Evolutionary conservation across 1,284 basidiomycete genomes (phyloP), one percentile per base, ranked within the genome.

Genomic region (Mixia osmundae): DNA sequence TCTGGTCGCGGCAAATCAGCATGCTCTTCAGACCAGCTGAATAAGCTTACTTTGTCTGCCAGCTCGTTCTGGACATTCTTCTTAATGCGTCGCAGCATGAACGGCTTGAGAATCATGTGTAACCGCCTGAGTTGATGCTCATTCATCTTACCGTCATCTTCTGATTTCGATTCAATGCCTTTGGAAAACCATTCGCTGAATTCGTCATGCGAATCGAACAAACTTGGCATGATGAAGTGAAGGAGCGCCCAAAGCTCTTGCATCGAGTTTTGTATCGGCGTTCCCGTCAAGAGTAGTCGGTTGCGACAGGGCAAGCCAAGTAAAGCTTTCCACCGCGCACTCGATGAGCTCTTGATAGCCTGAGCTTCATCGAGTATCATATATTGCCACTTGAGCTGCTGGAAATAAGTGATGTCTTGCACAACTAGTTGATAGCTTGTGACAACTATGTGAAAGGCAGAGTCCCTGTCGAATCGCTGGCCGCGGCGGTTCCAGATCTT

Each of bases 161-260:
- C 61, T 65, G 64, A 83, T 30, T 58, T 57, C 14, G 79, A 79
- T 62, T 97, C 91, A 40, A 97, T 95, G 53, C 97, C 91, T 57
- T 95, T 95, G 18, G 89, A 94, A 61, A 99, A 99, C 91, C 91
- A 99, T 57, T 97, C 91, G 54, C 79, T 85, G 62, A 99, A 99
- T 60, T 99, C 91, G 53, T 97, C 87, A 53, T 97, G 89, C 24
- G 87, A 95, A 57, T 97, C 91, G 58, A 99, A 99, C 36, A 99
- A 62, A 53, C 78, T 87, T 1, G 91, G 91, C 91, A 99, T 99
- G 62, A 99, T 97, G 61, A 99, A 99, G 57, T 99, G 91, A 33
- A 99, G 64, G 40, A 99, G 64, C 2, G 91, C 91, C 91, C 91
- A 99, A n/a, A 99, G 64, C 58, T 99, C 91, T 66, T 97, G 89